A percentile compares a stretch with the other conserved stretches of the same genome.
Conservation (phyloP, 106 monocot species). For the Posidonia australis region DNA sequence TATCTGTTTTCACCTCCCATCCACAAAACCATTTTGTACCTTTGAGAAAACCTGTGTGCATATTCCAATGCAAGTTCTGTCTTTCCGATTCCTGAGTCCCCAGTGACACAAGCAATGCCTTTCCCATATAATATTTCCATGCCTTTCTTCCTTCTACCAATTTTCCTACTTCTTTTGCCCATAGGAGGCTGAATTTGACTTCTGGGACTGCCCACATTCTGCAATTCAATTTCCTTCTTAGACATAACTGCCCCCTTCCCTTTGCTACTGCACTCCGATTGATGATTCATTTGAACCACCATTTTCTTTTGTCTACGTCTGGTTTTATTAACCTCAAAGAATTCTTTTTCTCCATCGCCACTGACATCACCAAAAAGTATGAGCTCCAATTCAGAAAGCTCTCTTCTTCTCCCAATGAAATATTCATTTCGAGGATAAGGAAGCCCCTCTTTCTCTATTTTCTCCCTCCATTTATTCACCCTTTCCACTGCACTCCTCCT, state of each 20-base stretch:
- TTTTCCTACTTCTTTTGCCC: constrained; percentile 27
- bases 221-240: constrained; percentile 87
- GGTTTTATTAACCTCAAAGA: constrained; percentile 62
- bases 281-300: constrained; percentile 13
- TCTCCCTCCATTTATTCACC: constrained; percentile 73
- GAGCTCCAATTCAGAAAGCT: constrained; percentile 79
- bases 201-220: constrained; percentile 29
- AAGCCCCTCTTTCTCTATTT: constrained; percentile 63
- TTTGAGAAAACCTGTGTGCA: constrained; percentile 73
- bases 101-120: constrained; percentile 85
- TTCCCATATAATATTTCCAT: constrained; percentile 62
- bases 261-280: constrained; percentile 46
- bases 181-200: constrained; percentile 15
- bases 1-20: constrained; percentile 73
- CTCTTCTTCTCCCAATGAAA: constrained; percentile 75
- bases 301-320: constrained; percentile 28
- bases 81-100: constrained; percentile 89
- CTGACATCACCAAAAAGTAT: constrained; percentile 81
- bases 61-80: constrained; percentile 83
- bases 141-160: constrained; percentile 34
- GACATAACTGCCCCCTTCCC: constrained; percentile 77
- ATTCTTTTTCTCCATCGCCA: constrained; percentile 79
- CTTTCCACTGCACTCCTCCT: constrained; percentile 72
- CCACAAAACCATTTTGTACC: constrained; percentile 96
- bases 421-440: constrained; percentile 67